Evolutionary conservation across 1,139 yeast species (phyloP).

Genomic region (Suhomyces maxii): DNA sequence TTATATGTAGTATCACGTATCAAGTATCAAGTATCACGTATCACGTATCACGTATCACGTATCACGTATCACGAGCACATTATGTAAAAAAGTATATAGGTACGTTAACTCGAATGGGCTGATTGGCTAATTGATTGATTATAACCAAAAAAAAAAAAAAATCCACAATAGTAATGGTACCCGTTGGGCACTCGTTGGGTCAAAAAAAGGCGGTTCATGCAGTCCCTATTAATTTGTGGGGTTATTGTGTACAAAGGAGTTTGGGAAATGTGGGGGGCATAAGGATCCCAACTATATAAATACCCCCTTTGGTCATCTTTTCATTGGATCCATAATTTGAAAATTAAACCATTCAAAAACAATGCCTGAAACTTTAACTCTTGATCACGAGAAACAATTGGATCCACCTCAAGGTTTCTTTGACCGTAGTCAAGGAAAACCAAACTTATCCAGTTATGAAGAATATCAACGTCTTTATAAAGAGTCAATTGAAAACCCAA

Average conservation of each 20-base stretch:
- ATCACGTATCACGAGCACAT: too few relatives aligned
- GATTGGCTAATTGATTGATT: too few relatives aligned
- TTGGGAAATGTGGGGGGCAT: slow-evolving; percentile 1
- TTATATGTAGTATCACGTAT: too few relatives aligned
- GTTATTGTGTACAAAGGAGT: not conserved
- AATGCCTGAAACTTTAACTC: slow-evolving; percentile 24
- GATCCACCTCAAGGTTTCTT: slow-evolving; percentile 60
- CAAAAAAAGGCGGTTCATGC: not conserved
- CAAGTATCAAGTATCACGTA: too few relatives aligned
- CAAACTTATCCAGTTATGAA: slow-evolving; percentile 51
- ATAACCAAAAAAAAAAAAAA: not conserved
- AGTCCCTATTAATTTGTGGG: not conserved
- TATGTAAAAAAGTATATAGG: too few relatives aligned
- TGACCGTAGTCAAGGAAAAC: slow-evolving; percentile 47
- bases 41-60: too few relatives aligned
- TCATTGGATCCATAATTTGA: not conserved
- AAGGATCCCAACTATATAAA: not conserved
- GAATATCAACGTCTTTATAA: slow-evolving; percentile 61
- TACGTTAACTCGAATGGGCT: too few relatives aligned
- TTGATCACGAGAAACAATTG: slow-evolving; percentile 45
- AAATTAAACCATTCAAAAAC: not conserved
- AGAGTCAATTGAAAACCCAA: slow-evolving; percentile 69
- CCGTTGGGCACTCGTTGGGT: not conserved
- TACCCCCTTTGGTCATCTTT: not conserved
- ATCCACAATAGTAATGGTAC: not conserved